A percentile compares a stretch with the other conserved stretches of the same genome.
These are phyloP conservation scores for Triticum turgidum DNA, from an alignment of 176 grass and related monocot genomes.

Conservation along the genomic window DNA sequence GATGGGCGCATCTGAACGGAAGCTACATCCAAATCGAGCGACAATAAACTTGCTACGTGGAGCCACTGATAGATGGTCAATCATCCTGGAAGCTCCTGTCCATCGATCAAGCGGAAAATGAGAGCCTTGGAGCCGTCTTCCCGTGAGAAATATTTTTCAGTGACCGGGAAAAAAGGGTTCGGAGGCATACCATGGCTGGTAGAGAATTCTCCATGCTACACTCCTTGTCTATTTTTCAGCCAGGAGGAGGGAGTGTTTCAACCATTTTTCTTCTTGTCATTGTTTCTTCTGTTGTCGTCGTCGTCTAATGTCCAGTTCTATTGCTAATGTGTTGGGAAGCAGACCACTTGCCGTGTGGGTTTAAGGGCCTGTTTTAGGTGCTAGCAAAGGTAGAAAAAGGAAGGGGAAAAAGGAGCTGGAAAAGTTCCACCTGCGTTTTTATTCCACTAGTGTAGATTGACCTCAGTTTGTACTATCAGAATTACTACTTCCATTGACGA, in stretches of 20 bases:
- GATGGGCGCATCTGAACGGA: neutral
- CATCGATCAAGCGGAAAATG: conserved; percentile 9
- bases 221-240: conserved; percentile 36
- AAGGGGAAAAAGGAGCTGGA: neutral
- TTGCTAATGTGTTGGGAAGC: neutral
- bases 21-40: conserved; percentile 11
- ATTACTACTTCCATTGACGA: conserved; percentile 34
- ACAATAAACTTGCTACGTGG: conserved; percentile 1
- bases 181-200: neutral
- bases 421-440: neutral
- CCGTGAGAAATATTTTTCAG: conserved; percentile 53
- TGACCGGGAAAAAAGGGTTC: conserved; percentile 57
- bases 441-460: conserved; percentile 9
- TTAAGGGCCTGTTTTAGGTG: conserved; percentile 24
- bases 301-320: neutral
- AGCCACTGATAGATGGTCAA: neutral
- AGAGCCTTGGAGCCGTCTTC: conserved; percentile 25
- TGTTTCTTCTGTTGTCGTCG: neutral
- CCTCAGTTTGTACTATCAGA: neutral
- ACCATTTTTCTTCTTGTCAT: conserved; percentile 16
- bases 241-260: conserved; percentile 12
- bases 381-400: conserved; percentile 26
- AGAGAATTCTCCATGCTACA: neutral
- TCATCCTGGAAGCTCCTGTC: conserved; percentile 2
- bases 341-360: conserved; percentile 5